phyloP scores from a whole-genome alignment of 2,329 filamentous ascomycete species.

The Talaromyces albobiverticillius region DNA sequence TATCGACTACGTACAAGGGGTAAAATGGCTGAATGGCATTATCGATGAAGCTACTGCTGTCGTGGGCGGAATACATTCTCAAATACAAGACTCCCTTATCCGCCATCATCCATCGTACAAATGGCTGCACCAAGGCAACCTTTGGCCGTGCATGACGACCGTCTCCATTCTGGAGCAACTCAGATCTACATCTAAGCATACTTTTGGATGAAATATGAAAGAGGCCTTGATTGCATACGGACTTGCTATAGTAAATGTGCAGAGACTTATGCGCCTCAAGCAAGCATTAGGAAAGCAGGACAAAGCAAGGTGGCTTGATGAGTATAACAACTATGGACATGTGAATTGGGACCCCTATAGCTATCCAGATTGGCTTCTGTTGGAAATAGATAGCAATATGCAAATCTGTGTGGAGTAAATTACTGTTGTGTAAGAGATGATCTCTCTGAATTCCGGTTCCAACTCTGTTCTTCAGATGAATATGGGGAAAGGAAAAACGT shows the following conservation, averaged over 20 bases:
- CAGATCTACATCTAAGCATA: slow-evolving; percentile 32
- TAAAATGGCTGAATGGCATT: neutral
- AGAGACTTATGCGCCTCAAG: slow-evolving; percentile 44
- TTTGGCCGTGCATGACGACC: slow-evolving; percentile 44
- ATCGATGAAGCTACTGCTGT: neutral
- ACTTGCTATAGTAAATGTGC: slow-evolving; percentile 38
- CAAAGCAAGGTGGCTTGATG: slow-evolving; percentile 36
- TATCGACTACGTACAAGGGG: neutral
- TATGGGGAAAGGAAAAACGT: slow-evolving; percentile 64
- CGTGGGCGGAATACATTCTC: neutral
- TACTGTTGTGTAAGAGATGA: slow-evolving; percentile 60
- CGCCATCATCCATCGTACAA: neutral
- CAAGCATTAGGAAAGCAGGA: slow-evolving; percentile 31
- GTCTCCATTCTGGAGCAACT: slow-evolving; percentile 44
- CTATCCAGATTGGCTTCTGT: slow-evolving; percentile 60
- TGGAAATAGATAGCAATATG: slow-evolving; percentile 67
- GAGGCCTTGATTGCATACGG: slow-evolving; percentile 39
- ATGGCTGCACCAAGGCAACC: slow-evolving; percentile 10
- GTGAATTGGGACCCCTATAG: slow-evolving; percentile 54
- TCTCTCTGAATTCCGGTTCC: slow-evolving; percentile 47
- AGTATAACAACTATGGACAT: slow-evolving; percentile 51
- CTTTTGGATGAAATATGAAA: slow-evolving; percentile 30
- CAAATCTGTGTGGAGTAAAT: slow-evolving; percentile 59
- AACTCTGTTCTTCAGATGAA: slow-evolving; percentile 66
- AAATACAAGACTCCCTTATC: neutral